Evolutionary conservation across 495 filamentous ascomycete genomes (phyloP).

Genomic region (Aspergillus diversus): DNA sequence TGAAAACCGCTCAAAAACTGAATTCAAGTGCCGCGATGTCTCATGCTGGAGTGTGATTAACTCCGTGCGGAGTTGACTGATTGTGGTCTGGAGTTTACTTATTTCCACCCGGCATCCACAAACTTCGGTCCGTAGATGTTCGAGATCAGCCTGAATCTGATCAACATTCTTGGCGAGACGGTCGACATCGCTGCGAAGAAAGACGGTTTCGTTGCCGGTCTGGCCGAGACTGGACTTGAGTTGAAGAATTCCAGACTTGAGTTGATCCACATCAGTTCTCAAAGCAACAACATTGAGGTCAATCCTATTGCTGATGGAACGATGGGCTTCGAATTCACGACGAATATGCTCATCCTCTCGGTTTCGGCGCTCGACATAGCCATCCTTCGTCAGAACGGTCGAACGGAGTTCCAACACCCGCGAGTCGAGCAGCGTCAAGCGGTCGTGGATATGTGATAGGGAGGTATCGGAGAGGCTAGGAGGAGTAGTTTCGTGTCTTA

Average conservation of each 20-base stretch:
- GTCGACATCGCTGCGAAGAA: conserved; percentile 44
- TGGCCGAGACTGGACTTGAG: conserved; percentile 40
- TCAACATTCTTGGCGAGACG: conserved; percentile 45
- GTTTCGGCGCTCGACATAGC: conserved; percentile 47
- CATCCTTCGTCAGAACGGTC: conserved; percentile 42
- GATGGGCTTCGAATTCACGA: conserved; percentile 44
- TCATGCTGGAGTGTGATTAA: conserved; percentile 40
- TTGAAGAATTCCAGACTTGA: conserved; percentile 42
- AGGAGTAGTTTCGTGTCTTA: conserved; percentile 39
- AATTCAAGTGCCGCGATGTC: conserved; percentile 33
- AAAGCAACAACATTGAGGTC: conserved; percentile 45
- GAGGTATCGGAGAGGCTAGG: conserved; percentile 38
- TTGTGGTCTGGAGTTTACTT: conserved; percentile 41
- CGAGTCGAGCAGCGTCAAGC: conserved; percentile 44
- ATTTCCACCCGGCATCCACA: conserved; percentile 43
- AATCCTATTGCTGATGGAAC: conserved; percentile 41
- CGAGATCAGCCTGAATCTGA: conserved; percentile 40
- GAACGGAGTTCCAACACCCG: conserved; percentile 44
- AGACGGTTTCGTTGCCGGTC: conserved; percentile 42
- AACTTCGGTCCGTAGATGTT: conserved; percentile 38
- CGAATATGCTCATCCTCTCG: conserved; percentile 48
- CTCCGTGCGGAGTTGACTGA: conserved; percentile 45
- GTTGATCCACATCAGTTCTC: conserved; percentile 42
- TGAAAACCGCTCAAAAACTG: conserved; percentile 32
- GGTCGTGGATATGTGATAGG: conserved; percentile 41